phyloP scores from a whole-genome alignment of 257 asterid genomes.

The Ilex asprella region DNA sequence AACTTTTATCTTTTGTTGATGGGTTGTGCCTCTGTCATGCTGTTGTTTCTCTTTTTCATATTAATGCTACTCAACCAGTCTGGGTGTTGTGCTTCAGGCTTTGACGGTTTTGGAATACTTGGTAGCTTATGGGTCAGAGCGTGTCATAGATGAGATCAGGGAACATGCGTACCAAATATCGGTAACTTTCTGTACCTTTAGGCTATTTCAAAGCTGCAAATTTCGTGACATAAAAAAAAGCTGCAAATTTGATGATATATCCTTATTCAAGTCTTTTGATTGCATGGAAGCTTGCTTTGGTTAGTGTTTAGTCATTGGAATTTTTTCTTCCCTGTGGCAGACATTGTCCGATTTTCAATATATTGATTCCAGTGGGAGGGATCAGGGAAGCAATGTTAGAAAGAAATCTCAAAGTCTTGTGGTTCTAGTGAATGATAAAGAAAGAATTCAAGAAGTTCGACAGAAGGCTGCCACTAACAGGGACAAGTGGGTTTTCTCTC shows the following conservation, averaged over 20 bases:
- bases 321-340: slow-evolving; percentile 36
- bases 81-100: slow-evolving; percentile 45
- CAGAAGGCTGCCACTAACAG: slow-evolving; percentile 85
- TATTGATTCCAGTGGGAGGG: slow-evolving; percentile 89
- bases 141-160: slow-evolving; percentile 84
- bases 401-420: slow-evolving; percentile 93
- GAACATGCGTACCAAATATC: slow-evolving; percentile 97
- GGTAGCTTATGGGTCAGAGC: slow-evolving; percentile 94
- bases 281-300: too few species aligned
- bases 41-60: neutral
- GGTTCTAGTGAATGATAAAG: slow-evolving; percentile 91
- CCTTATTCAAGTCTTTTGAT: neutral
- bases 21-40: too few species aligned
- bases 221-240: neutral
- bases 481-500: slow-evolving; percentile 64
- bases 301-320: slow-evolving; percentile 6
- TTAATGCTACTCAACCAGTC: slow-evolving; percentile 6
- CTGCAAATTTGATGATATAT: neutral
- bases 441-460: slow-evolving; percentile 87
- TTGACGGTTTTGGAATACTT: slow-evolving; percentile 85
- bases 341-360: slow-evolving; percentile 90
- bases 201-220: neutral
- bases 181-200: slow-evolving; percentile 37
- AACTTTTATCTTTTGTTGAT: too few species aligned
- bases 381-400: slow-evolving; percentile 92